Conservation (phyloP, 257 asterid species). For the Nicotiana tabacum region DNA sequence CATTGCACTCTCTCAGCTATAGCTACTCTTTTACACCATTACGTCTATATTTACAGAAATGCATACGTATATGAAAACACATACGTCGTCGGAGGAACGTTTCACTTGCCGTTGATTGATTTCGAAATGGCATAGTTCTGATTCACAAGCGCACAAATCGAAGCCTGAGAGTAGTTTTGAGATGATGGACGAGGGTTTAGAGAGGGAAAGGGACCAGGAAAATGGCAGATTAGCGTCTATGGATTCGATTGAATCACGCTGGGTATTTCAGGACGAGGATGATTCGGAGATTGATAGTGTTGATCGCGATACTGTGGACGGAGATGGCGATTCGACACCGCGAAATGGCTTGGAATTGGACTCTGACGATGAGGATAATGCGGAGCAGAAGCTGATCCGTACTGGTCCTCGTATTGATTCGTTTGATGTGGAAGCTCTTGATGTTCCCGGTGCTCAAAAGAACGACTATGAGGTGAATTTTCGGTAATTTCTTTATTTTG, state of each 20-base stretch:
- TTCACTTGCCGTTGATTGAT: constrained; percentile 2
- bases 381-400: constrained; percentile 80
- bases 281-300: constrained; percentile 47
- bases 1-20: not conserved
- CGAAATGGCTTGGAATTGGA: constrained; percentile 36
- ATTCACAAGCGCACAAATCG: not conserved
- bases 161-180: constrained; percentile 10
- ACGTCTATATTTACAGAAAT: not conserved
- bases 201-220: constrained; percentile 70
- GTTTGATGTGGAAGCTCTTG: constrained; percentile 93
- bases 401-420: constrained; percentile 96
- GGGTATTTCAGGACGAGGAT: constrained; percentile 89
- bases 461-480: constrained; percentile 71
- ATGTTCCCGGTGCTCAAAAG: constrained; percentile 81
- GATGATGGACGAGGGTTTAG: constrained; percentile 86
- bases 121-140: too few relatives aligned
- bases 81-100: not conserved
- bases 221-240: constrained; percentile 63
- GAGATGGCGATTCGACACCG: constrained; percentile 39
- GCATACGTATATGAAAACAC: not conserved
- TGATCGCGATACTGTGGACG: constrained; percentile 33
- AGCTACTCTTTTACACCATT: not conserved
- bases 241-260: constrained; percentile 92
- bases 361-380: constrained; percentile 76
- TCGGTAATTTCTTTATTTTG: not conserved